A percentile compares a stretch with the other conserved stretches of the same genome.
Conservation (phyloP, 139 green algal species). For the Zygnema circumcarinatum region DNA sequence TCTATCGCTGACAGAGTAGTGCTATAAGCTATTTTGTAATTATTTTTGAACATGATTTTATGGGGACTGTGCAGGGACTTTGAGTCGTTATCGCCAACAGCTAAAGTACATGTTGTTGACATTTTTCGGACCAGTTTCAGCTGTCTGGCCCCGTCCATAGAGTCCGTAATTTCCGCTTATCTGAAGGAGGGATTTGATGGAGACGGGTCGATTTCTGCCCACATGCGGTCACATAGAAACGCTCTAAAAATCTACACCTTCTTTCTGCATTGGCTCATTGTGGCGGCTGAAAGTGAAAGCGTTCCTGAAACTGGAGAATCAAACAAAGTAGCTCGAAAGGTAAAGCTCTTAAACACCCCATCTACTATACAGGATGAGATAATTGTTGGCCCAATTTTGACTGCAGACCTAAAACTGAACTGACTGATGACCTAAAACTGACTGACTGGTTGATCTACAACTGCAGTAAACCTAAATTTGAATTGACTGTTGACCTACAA, state of each 20-base stretch:
- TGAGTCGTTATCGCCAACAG: not conserved
- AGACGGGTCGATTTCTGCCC: constrained; percentile 18
- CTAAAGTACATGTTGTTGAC: constrained; percentile 57
- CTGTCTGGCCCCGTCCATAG: constrained; percentile 69
- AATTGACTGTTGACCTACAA: too few relatives aligned
- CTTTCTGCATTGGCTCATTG: constrained; percentile 70
- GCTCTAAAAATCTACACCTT: constrained; percentile 78
- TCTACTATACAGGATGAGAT: constrained; percentile 5
- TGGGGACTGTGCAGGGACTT: constrained; percentile 48
- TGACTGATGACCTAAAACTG: too few relatives aligned
- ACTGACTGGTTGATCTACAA: too few relatives aligned
- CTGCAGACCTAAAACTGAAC: too few relatives aligned
- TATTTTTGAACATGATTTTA: too few relatives aligned
- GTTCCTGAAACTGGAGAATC: not conserved
- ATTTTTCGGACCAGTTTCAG: constrained; percentile 65
- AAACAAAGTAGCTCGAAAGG: not conserved
- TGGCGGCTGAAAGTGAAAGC: constrained; percentile 61
- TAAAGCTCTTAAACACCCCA: not conserved
- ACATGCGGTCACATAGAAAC: constrained; percentile 62
- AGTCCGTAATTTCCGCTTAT: constrained; percentile 60
- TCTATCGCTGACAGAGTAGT: too few relatives aligned
- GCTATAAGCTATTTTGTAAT: too few relatives aligned
- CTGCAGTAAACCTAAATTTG: too few relatives aligned
- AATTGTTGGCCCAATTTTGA: not conserved
- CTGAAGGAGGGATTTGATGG: constrained; percentile 22